Evolutionary conservation across 2,329 filamentous ascomycete species (phyloP).

Genomic region (Escovopsis sp.): DNA sequence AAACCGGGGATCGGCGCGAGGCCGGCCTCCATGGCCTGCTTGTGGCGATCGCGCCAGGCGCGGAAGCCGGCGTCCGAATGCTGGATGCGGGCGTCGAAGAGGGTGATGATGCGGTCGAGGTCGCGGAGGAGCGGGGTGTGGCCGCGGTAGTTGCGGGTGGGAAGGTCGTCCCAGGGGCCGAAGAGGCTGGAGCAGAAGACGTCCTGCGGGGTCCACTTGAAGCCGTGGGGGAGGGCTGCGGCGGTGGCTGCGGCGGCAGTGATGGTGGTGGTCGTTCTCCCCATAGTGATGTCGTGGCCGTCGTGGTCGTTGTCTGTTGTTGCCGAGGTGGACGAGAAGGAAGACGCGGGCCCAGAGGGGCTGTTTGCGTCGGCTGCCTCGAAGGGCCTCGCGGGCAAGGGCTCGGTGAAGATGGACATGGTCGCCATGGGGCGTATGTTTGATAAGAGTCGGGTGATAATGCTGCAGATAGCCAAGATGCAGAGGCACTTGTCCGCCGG

Average conservation of each 20-base stretch:
- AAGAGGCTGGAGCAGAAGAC: constrained; percentile 4
- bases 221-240: background rate
- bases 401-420: too few species aligned
- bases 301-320: too few species aligned
- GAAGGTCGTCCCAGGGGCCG: constrained; percentile 6
- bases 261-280: too few species aligned
- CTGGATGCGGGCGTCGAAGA: constrained; percentile 10
- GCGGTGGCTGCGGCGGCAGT: too few species aligned
- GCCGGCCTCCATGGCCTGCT: constrained; percentile 10
- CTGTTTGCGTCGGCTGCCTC: too few species aligned
- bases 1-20: constrained; percentile 4
- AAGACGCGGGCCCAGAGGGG: too few species aligned
- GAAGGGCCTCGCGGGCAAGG: too few species aligned
- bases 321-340: too few species aligned
- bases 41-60: constrained; percentile 9
- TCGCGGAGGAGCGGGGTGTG: constrained; percentile 5
- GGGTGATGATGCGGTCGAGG: constrained; percentile 10
- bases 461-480: constrained; percentile 2
- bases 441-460: constrained; percentile 1
- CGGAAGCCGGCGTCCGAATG: constrained; percentile 11
- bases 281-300: too few species aligned
- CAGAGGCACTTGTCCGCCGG: constrained; percentile 1
- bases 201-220: constrained; percentile 4
- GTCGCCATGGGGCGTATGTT: too few species aligned
- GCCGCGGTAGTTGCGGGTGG: constrained; percentile 2